A percentile compares a stretch with the other conserved stretches of the same genome.
Evolutionary conservation across 176 grass and related monocot genomes (phyloP).

Genomic region (Aegilops umbellulata): DNA sequence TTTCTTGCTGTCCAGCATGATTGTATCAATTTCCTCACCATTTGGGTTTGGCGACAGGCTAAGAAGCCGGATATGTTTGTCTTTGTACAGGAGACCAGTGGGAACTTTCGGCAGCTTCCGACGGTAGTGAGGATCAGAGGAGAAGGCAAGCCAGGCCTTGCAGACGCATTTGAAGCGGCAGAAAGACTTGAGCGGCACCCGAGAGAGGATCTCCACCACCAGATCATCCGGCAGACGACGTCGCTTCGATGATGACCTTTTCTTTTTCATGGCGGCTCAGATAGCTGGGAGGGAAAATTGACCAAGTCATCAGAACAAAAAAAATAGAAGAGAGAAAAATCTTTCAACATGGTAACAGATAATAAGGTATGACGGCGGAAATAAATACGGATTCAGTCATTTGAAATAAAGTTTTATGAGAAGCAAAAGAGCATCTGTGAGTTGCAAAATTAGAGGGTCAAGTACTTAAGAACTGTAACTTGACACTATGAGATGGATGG

Average conservation of each 20-base stretch:
- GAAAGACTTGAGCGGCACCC: conserved; percentile 37
- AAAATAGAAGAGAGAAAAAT: too few species aligned
- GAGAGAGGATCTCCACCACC: conserved; percentile 33
- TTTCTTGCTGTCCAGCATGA: conserved; percentile 12
- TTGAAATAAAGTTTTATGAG: background rate
- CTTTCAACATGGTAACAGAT: background rate
- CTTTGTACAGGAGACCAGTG: conserved; percentile 27
- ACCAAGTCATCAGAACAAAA: background rate
- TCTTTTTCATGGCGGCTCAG: background rate
- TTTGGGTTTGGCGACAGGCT: background rate
- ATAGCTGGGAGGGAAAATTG: background rate
- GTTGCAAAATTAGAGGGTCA: background rate
- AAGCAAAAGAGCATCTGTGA: background rate
- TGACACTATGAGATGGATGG: too few species aligned
- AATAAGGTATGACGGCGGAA: background rate
- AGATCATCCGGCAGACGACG: conserved; percentile 20
- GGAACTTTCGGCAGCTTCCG: conserved; percentile 26
- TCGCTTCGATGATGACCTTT: background rate
- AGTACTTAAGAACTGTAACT: too few species aligned
- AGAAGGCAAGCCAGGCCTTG: conserved; percentile 42
- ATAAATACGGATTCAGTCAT: background rate
- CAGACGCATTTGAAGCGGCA: conserved; percentile 31
- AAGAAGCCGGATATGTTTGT: background rate
- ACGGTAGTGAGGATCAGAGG: conserved; percentile 29
- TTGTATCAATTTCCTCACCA: background rate